Percentiles rank a stretch among this genome's conserved stretches.
Conservation (phyloP, 805 yeast genomes). For the Myxozyma nipponensis region DNA sequence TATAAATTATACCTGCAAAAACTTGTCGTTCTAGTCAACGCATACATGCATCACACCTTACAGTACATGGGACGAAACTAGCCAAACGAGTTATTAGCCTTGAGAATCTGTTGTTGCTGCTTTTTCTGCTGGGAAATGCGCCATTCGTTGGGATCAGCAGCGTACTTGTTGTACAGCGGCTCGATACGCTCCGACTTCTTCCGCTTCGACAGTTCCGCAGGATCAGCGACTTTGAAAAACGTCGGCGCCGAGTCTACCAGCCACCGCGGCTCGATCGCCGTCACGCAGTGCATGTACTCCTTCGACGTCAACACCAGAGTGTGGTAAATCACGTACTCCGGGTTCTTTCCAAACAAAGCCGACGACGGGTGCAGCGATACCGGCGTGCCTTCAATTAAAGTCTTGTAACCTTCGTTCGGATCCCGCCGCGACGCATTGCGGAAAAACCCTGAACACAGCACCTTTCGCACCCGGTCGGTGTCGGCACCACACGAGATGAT, state of each 20-base stretch:
- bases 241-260: slow-evolving; percentile 69
- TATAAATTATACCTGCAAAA: neutral
- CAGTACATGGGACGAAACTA: neutral
- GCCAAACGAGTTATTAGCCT: neutral
- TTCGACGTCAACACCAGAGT: slow-evolving; percentile 79
- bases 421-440: slow-evolving; percentile 62
- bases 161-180: slow-evolving; percentile 63
- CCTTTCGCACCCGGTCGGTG: slow-evolving; percentile 45
- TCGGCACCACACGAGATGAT: slow-evolving; percentile 36
- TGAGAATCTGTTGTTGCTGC: neutral
- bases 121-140: slow-evolving; percentile 51
- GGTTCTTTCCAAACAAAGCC: slow-evolving; percentile 68
- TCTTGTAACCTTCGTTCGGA: slow-evolving; percentile 52
- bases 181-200: slow-evolving; percentile 63
- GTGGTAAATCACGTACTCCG: slow-evolving; percentile 70
- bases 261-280: slow-evolving; percentile 69
- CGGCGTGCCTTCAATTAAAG: slow-evolving; percentile 39
- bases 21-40: neutral
- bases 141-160: slow-evolving; percentile 69
- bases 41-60: neutral
- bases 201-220: slow-evolving; percentile 46
- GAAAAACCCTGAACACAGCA: slow-evolving; percentile 66
- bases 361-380: slow-evolving; percentile 87
- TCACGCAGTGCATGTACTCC: slow-evolving; percentile 81
- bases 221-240: slow-evolving; percentile 64